Percentiles rank a stretch among this genome's conserved stretches.
Conservation (phyloP, 495 filamentous ascomycete genomes). For the Podospora pseudoanserina region DNA sequence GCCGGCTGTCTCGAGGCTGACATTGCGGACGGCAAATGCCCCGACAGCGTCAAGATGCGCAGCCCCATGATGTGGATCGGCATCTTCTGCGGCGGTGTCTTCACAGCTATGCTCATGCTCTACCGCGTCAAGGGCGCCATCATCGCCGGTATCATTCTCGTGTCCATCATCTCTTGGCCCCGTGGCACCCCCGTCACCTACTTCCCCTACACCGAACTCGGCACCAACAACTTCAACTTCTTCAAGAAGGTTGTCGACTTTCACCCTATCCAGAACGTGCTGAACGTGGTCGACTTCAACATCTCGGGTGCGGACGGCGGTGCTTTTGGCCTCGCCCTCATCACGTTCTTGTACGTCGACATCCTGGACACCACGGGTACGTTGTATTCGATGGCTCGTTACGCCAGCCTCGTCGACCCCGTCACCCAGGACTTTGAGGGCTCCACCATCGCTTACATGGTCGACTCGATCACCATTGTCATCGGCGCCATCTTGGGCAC, state of each 20-base stretch:
- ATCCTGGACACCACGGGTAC: conserved; percentile 76
- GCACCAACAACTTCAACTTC: conserved; percentile 68
- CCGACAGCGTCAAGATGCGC: conserved; percentile 60
- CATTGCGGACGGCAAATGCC: conserved; percentile 47
- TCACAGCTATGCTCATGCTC: conserved; percentile 74
- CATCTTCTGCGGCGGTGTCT: conserved; percentile 75
- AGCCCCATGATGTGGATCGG: conserved; percentile 78
- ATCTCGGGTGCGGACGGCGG: conserved; percentile 52
- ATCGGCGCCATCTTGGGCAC: conserved; percentile 72
- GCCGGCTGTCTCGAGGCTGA: conserved; percentile 57
- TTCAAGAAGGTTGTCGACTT: conserved; percentile 81
- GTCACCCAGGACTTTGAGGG: conserved; percentile 75
- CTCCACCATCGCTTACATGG: conserved; percentile 70
- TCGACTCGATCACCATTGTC: conserved; percentile 72
- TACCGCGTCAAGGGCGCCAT: conserved; percentile 80
- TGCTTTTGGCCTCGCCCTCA: conserved; percentile 72
- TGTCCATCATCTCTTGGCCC: conserved; percentile 83
- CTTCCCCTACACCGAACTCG: conserved; percentile 66
- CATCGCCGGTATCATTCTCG: conserved; percentile 72
- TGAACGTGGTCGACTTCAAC: conserved; percentile 66
- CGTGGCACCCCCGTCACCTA: conserved; percentile 67
- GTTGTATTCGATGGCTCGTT: conserved; percentile 78
- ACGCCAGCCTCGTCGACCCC: conserved; percentile 69
- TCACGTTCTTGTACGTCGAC: conserved; percentile 84
- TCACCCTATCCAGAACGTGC: conserved; percentile 63